Base-by-base conservation (phyloP, 768 basidiomycete genomes). In the Lentinula sp. region DNA sequence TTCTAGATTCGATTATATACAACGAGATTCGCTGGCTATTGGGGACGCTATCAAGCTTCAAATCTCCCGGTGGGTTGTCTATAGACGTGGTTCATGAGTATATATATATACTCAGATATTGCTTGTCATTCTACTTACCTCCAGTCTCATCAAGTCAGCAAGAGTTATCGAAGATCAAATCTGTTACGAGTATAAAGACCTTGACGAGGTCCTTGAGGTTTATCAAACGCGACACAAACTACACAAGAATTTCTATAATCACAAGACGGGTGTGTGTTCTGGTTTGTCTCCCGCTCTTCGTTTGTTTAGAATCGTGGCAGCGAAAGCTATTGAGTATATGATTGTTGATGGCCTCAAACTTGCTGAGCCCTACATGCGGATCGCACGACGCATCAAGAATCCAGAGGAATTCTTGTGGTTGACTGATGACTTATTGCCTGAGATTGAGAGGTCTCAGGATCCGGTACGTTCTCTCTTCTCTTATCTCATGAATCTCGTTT, bases 171-270 rank as follows among this genome's bases (percentile, higher is more conserved):
- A 88, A 16, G 74, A 86, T 63, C 78, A 87, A 67, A 91, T 94
- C 32, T 90, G 88, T 69, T 94, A 90, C 65, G 78, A 89, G 60
- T 88, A 88, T 73, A 94, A 94, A 69, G 89, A 93, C 60, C 85
- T 85, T 0, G 87, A 89, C 65, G 82, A 84, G 52, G 78, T 94
- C 1, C 88, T 87, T 63, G 86, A 89, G 60, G 78, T 94, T 3
- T 92, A 84, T 63, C 79, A 84, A 35, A 84, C 85, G 1, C 80
- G 91, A 3, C 93, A 91, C 68, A 87, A 82, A 40, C 74, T 93
- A n/a, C 90, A 92, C 72, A 93, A 92, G 68, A 80, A 80, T 6
- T 80, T 91, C n/a, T 94, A 93, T 64, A 86, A 84, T 62, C 91
- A 93, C 70, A 92, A 92, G 69, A 84, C 88, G 1, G 85, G 84